Evolutionary conservation across 306 rosid genomes (phyloP), one percentile per base, ranked within the genome.

Genomic region (Quercus variabilis): DNA sequence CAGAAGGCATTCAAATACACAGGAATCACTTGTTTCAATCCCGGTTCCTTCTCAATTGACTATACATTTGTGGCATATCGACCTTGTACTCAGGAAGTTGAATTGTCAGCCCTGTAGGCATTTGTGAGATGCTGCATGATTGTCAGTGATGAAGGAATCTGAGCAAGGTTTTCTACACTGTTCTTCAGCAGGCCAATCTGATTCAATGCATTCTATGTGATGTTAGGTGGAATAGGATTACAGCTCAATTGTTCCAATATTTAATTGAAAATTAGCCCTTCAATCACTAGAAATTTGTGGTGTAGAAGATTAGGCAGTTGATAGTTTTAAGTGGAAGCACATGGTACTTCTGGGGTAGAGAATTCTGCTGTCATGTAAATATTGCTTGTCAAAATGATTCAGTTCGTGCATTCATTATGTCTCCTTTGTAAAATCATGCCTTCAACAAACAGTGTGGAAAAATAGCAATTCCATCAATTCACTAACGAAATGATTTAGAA

Each of bases 1-100:
- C 97, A 91, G 78, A 93, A 92, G 79, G 97, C 97, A 52, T 94
- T 92, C 86, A 92, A 92, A 78, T 90, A 92, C 90, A 91, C 91
- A 63, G 99, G 97, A 85, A 91, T 89, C 75, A 89, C 97, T 76
- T 94, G 97, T 82, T 94, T 91, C 69, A 92, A 94, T 81, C 87
- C 98, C 0, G 98, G 97, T 76, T 95, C 98, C 76, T 92, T 95
- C 85, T 86, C 99, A 46, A 89, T 74, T 55, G 98, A 92, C 71
- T 80, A 84, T 70, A 89, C 97, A 38, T 92, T 95, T 73, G 97
- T 86, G 84, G 97, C 90, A 21, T 94, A 88, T 85, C 92, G 97
- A 26, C 97, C 98, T 57, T 89, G 87, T 82, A 89, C 87, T 76
- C 97, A 92, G 79, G 98, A 95, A 83, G 97, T 95, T 76, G 98